These are phyloP conservation scores for Suillus subalutaceus DNA, from an alignment of 768 basidiomycete genomes.

Conservation along the genomic window DNA sequence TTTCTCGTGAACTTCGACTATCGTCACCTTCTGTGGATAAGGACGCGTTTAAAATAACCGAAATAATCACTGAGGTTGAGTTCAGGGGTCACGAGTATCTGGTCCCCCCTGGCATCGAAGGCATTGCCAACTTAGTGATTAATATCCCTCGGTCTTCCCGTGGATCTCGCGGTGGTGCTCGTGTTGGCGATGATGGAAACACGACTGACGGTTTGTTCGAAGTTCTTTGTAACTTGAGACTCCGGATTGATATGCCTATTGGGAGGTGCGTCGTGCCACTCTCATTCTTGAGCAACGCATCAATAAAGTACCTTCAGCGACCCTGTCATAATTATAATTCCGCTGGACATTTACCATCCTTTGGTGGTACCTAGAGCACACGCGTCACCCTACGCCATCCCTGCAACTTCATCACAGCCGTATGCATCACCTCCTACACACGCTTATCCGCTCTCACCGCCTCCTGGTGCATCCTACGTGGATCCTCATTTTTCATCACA, in stretches of 20 bases:
- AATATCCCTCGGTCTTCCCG: constrained; percentile 72
- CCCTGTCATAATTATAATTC: constrained; percentile 66
- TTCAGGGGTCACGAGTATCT: constrained; percentile 78
- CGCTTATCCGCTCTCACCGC: constrained; percentile 27
- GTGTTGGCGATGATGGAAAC: constrained; percentile 52
- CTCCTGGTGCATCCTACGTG: constrained; percentile 18
- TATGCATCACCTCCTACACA: constrained; percentile 20
- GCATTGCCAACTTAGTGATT: constrained; percentile 78
- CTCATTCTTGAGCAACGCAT: constrained; percentile 9
- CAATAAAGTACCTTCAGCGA: constrained; percentile 49
- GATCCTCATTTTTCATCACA: constrained; percentile 5
- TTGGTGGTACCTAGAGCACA: constrained; percentile 49
- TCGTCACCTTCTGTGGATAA: constrained; percentile 45
- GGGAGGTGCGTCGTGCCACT: constrained; percentile 54
- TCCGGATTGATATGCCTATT: constrained; percentile 67
- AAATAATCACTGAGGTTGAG: constrained; percentile 67
- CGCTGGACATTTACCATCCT: constrained; percentile 67
- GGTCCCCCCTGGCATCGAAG: constrained; percentile 73
- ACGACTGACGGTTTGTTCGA: constrained; percentile 64
- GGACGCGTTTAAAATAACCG: constrained; percentile 62
- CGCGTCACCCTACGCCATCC: constrained; percentile 29
- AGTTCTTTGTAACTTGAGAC: constrained; percentile 60
- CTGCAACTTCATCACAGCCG: constrained; percentile 19
- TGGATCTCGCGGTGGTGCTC: constrained; percentile 63
- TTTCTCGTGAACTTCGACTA: constrained; percentile 64